Percentiles rank a stretch among this genome's conserved stretches.
Evolutionary conservation across 768 basidiomycete genomes (phyloP).

Genomic region (Phylloporus rhodoxanthus): DNA sequence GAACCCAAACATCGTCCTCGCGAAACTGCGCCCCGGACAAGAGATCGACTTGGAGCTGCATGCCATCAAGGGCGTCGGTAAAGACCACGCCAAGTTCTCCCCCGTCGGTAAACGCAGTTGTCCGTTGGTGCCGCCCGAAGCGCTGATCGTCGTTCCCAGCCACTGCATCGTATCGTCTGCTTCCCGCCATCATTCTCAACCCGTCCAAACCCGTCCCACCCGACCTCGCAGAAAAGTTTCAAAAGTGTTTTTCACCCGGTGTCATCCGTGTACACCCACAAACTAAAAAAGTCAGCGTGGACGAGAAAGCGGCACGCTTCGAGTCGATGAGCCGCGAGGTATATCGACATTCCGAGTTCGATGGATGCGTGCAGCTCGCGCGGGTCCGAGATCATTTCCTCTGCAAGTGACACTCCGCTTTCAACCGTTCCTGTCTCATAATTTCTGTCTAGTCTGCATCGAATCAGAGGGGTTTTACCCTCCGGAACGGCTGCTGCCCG

Average conservation of each 20-base stretch:
- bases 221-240: constrained; percentile 74
- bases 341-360: constrained; percentile 85
- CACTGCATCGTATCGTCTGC: constrained; percentile 90
- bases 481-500: constrained; percentile 76
- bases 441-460: constrained; percentile 57
- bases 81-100: constrained; percentile 94
- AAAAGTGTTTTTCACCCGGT: constrained; percentile 80
- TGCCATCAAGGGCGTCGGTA: constrained; percentile 87
- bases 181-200: constrained; percentile 72
- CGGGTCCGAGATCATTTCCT: constrained; percentile 90
- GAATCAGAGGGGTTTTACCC: constrained; percentile 88
- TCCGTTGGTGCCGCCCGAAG: neutral
- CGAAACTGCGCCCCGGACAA: constrained; percentile 91
- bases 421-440: neutral
- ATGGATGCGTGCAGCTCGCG: constrained; percentile 72
- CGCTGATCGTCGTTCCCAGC: constrained; percentile 40
- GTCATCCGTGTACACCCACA: constrained; percentile 60
- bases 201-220: constrained; percentile 71
- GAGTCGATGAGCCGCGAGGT: constrained; percentile 93
- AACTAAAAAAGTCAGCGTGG: constrained; percentile 57
- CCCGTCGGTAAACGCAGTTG: constrained; percentile 67
- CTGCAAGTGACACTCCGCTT: constrained; percentile 48
- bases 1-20: constrained; percentile 79
- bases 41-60: constrained; percentile 79
- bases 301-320: constrained; percentile 60